Evolutionary conservation across 177 flowering plant species (phyloP).

Genomic region (Vitis hybrid): DNA sequence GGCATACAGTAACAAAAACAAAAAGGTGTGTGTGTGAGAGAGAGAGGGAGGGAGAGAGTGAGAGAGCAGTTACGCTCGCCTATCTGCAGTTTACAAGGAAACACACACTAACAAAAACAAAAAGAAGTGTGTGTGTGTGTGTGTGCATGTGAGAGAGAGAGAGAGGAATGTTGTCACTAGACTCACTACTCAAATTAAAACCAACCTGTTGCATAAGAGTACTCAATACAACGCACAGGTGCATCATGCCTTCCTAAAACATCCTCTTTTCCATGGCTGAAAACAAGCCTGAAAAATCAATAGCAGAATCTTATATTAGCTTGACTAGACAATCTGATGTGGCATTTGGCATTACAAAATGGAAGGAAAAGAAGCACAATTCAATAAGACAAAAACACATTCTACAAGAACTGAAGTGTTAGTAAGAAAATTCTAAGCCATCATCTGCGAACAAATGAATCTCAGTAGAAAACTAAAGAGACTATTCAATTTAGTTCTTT

Average conservation of each 20-base stretch:
- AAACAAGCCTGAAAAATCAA: slow-evolving; percentile 70
- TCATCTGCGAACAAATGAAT: no score
- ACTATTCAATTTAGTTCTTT: no score
- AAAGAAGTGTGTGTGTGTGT: background rate
- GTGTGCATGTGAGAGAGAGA: background rate
- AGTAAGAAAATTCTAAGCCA: no score
- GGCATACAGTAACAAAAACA: no score
- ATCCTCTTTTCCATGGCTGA: slow-evolving; percentile 80
- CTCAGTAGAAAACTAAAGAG: no score
- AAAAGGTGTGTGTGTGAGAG: no score
- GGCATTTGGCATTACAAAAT: background rate
- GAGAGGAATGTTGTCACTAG: background rate
- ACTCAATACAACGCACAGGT: slow-evolving; percentile 93
- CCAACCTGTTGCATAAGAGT: slow-evolving; percentile 92
- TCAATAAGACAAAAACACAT: slow-evolving; percentile 3
- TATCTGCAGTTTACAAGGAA: background rate
- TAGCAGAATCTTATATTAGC: background rate
- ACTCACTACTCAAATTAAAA: background rate
- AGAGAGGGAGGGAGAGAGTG: background rate
- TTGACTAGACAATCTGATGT: background rate
- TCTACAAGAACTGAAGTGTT: no score
- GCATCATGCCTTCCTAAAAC: slow-evolving; percentile 91
- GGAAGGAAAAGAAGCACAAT: no score
- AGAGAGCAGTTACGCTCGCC: no score
- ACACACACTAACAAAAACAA: background rate